Evolutionary conservation across 2,329 filamentous ascomycete genomes (phyloP), one percentile per base, ranked within the genome.

Genomic region (Aspergillus amoenus): DNA sequence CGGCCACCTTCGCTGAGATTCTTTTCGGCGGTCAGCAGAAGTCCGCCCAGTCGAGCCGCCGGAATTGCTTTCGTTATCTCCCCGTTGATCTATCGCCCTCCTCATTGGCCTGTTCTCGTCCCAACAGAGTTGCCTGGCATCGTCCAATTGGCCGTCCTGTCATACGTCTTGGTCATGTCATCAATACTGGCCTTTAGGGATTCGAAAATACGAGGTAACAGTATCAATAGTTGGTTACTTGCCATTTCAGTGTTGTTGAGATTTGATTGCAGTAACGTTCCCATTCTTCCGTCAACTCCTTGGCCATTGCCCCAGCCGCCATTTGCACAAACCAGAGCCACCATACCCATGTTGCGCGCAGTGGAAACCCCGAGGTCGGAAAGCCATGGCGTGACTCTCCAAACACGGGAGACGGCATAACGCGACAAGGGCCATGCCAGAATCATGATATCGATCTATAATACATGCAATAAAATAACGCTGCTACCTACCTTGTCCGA

Each of bases 51-150:
- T 51, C 52, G 27, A 55, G 46, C 41, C 41, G 47, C 52, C 54
- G 58, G 51, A 57, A 42, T 55, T 53, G 22, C 12, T 41, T 42
- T 47, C 47, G 59, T 64, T 63, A 63, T 64, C 57, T 64, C 59
- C 55, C 56, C 58, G 58, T 59, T 56, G 56, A 63, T 60, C 61
- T 63, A 58, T 59, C 37, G 53, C 17, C 7, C 18, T 6, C 40
- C 21, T 64, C 51, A 61, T 63, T 63, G 56, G 58, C 7, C 24
- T 24, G 34, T 5, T 22, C 15, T n/a, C 13, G 32, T 21, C 40
- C 56, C 27, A 30, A 30, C 27, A 30, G 27, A 15, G 34, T 32
- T 45, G 17, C 50, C 40, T 48, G 18, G 41, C 27, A 24, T 30
- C 37, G 55, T 58, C 52, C 52, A 52, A 58, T 55, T 55, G 45